phyloP scores from a whole-genome alignment of 1,284 basidiomycete species.

The Sporisorium graminicola region DNA sequence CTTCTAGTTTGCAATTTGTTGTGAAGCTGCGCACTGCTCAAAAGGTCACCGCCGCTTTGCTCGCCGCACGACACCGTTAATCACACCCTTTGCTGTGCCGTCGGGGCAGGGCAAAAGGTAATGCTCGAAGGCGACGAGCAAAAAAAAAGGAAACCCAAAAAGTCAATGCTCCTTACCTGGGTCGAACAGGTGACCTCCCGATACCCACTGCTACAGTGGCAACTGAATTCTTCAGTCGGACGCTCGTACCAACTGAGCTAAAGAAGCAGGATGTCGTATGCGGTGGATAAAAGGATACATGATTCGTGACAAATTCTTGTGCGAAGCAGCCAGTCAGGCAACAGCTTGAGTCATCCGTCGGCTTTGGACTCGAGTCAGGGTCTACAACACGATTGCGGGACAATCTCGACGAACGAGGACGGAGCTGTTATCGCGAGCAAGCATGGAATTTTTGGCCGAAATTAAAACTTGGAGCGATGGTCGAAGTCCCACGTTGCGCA shows the following conservation, averaged over 20 bases:
- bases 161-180: slow-evolving; percentile 50
- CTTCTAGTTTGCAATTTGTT: too few relatives aligned
- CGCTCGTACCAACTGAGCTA: slow-evolving; percentile 62
- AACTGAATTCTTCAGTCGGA: slow-evolving; percentile 59
- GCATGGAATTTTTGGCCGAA: background rate
- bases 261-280: slow-evolving; percentile 22
- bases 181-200: slow-evolving; percentile 56
- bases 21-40: too few relatives aligned
- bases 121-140: too few relatives aligned
- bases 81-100: too few relatives aligned
- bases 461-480: background rate
- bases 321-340: too few relatives aligned
- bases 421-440: background rate
- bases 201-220: slow-evolving; percentile 34
- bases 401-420: background rate
- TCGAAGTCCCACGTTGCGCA: too few relatives aligned
- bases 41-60: too few relatives aligned
- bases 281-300: background rate
- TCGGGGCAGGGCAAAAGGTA: too few relatives aligned
- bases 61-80: too few relatives aligned
- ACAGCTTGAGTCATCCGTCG: too few relatives aligned
- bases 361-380: background rate
- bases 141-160: slow-evolving; percentile 14
- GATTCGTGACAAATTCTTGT: too few relatives aligned
- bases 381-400: background rate